Conservation (phyloP, 2,329 filamentous ascomycete species). For the Bimuria novae-zelandiae region DNA sequence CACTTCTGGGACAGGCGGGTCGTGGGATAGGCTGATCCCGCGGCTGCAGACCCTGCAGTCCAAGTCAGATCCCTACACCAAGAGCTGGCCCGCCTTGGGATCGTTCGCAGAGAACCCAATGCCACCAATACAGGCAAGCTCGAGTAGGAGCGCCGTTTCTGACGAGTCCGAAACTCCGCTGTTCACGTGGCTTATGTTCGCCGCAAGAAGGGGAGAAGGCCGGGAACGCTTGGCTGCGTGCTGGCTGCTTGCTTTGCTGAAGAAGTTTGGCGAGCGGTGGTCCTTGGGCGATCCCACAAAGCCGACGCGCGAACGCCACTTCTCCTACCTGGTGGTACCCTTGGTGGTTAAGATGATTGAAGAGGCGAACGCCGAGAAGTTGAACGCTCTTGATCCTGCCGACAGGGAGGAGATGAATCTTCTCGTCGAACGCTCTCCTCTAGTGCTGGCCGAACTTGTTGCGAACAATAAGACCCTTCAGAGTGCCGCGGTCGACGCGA, state of each 20-base stretch:
- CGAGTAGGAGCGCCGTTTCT: conserved; percentile 36
- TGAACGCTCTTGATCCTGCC: conserved; percentile 50
- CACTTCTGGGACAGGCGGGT: conserved; percentile 15
- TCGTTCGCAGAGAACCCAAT: no score
- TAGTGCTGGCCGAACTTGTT: conserved; percentile 77
- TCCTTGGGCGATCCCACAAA: conserved; percentile 44
- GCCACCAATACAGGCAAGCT: conserved; percentile 33
- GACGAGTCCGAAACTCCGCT: conserved; percentile 54
- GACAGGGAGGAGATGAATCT: conserved; percentile 42
- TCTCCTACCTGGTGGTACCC: conserved; percentile 53
- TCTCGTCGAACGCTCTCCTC: conserved; percentile 63
- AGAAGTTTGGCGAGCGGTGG: conserved; percentile 44
- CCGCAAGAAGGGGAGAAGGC: conserved; percentile 49
- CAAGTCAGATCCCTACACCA: conserved; percentile 47
- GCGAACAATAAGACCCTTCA: conserved; percentile 80
- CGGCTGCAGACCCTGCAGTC: conserved; percentile 45
- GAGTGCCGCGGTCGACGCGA: conserved; percentile 76
- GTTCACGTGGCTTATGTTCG: conserved; percentile 53
- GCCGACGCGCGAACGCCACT: conserved; percentile 47
- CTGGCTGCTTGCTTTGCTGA: conserved; percentile 44
- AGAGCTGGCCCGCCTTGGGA: conserved; percentile 51
- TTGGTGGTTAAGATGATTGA: conserved; percentile 55
- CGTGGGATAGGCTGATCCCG: conserved; percentile 45
- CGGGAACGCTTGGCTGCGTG: conserved; percentile 49
- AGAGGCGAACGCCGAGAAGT: conserved; percentile 36